Percentiles rank a stretch among this genome's conserved stretches.
phyloP scores from a whole-genome alignment of 140 eudicot genomes.

The Stevia rebaudiana region DNA sequence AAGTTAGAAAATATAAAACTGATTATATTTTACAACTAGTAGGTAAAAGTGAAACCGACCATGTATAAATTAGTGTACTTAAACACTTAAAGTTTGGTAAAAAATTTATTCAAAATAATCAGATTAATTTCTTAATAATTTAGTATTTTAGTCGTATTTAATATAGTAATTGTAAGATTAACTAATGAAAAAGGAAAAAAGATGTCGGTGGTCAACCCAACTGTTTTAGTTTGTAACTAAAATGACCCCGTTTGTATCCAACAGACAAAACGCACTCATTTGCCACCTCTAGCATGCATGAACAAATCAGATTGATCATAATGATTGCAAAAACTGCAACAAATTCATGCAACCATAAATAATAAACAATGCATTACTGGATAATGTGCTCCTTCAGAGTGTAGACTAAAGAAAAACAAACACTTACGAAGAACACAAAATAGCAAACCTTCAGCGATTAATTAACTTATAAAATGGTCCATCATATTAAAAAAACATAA shows the following conservation, averaged over 20 bases:
- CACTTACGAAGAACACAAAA: background rate
- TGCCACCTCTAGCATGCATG: background rate
- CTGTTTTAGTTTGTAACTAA: background rate
- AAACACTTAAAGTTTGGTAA: background rate
- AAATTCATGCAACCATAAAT: background rate
- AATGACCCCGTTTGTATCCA: background rate
- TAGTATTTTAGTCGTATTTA: background rate
- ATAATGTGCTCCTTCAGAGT: background rate
- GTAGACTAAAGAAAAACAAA: background rate
- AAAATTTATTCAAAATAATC: background rate
- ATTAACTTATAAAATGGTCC: background rate
- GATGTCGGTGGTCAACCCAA: background rate
- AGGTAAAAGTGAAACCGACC: background rate
- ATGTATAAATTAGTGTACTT: background rate
- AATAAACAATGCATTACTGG: background rate
- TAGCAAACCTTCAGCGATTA: background rate
- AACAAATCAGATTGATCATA: slow-evolving; percentile 7
- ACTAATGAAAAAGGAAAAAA: background rate
- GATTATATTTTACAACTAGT: background rate
- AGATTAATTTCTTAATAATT: background rate
- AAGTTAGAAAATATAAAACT: background rate
- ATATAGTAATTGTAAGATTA: background rate
- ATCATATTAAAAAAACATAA: background rate
- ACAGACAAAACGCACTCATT: background rate
- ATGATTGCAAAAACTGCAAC: background rate